A percentile compares a stretch with the other conserved stretches of the same genome.
These are phyloP conservation scores for Silene latifolia DNA, from an alignment of 148 eudicot genomes.

Conservation along the genomic window DNA sequence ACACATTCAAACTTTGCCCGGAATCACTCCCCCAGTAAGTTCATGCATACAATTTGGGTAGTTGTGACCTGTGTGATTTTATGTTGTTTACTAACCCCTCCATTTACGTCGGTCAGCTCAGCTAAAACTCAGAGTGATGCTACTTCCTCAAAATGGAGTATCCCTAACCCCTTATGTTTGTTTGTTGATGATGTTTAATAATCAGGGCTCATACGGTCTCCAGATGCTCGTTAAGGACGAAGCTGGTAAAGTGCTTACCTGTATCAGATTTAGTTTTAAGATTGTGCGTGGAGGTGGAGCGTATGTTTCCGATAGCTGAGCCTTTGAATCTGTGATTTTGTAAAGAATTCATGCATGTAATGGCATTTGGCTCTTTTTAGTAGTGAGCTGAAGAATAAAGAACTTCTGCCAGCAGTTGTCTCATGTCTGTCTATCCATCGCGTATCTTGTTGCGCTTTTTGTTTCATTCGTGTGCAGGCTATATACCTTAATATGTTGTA, in stretches of 20 bases:
- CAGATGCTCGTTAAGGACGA: constrained; percentile 28
- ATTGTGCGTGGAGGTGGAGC: constrained; percentile 26
- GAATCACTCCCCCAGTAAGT: constrained; percentile 49
- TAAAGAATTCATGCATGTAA: constrained; percentile 1
- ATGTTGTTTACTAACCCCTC: too few relatives aligned
- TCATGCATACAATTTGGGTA: neutral
- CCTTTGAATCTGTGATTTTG: constrained; percentile 10
- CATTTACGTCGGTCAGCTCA: too few relatives aligned
- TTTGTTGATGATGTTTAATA: neutral
- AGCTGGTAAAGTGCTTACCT: constrained; percentile 25
- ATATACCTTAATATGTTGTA: neutral
- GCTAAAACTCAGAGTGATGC: too few relatives aligned
- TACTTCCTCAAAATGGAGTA: too few relatives aligned
- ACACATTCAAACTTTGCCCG: constrained; percentile 50
- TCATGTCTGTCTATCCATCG: too few relatives aligned
- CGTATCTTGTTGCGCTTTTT: too few relatives aligned
- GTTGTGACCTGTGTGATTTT: too few relatives aligned
- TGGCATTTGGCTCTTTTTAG: too few relatives aligned
- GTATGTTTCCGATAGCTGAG: constrained; percentile 25
- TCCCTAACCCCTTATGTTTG: neutral
- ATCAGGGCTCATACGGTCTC: constrained; percentile 36
- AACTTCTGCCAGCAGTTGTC: too few relatives aligned
- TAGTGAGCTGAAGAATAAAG: constrained; percentile 1
- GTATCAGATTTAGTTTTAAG: constrained; percentile 31
- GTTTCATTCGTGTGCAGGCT: neutral